Evolutionary conservation across 2,329 filamentous ascomycete species (phyloP).

Genomic region (Paecilomyces formosus): DNA sequence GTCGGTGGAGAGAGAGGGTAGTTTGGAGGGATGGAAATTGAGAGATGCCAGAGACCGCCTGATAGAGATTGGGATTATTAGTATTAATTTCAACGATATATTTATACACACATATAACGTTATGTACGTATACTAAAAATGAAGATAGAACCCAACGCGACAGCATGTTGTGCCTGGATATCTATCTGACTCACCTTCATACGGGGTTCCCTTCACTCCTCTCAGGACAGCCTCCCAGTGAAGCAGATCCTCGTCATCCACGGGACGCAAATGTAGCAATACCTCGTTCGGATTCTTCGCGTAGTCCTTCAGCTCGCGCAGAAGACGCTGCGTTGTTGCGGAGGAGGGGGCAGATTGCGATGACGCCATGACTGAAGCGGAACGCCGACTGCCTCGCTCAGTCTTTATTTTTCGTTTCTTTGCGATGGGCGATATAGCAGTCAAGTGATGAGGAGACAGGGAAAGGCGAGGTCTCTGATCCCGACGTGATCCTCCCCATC

Average conservation of each 20-base stretch:
- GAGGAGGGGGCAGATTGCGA: slow-evolving; percentile 14
- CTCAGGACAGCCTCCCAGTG: slow-evolving; percentile 55
- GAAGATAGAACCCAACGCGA: not conserved
- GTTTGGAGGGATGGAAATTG: slow-evolving; percentile 64
- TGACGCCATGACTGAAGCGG: slow-evolving; percentile 15
- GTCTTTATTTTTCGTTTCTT: not conserved
- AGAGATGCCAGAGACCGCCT: slow-evolving; percentile 76
- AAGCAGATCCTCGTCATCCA: slow-evolving; percentile 50
- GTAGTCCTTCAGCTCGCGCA: slow-evolving; percentile 55
- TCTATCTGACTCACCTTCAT: slow-evolving; percentile 43
- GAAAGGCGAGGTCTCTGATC: not conserved
- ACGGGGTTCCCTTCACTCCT: slow-evolving; percentile 51
- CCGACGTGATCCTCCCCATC: not conserved
- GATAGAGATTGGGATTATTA: not conserved
- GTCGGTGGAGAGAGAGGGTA: slow-evolving; percentile 75
- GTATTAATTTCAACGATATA: not conserved
- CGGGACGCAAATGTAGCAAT: slow-evolving; percentile 49
- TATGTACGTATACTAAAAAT: not conserved
- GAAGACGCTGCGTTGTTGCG: slow-evolving; percentile 50
- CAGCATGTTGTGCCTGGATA: not conserved
- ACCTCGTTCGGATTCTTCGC: slow-evolving; percentile 49
- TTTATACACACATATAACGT: too few species aligned
- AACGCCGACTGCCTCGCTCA: not conserved
- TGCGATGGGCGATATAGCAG: not conserved
- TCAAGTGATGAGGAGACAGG: not conserved